Conservation (phyloP, 2,329 filamentous ascomycete genomes). For the Aspergillus uvarum region DNA sequence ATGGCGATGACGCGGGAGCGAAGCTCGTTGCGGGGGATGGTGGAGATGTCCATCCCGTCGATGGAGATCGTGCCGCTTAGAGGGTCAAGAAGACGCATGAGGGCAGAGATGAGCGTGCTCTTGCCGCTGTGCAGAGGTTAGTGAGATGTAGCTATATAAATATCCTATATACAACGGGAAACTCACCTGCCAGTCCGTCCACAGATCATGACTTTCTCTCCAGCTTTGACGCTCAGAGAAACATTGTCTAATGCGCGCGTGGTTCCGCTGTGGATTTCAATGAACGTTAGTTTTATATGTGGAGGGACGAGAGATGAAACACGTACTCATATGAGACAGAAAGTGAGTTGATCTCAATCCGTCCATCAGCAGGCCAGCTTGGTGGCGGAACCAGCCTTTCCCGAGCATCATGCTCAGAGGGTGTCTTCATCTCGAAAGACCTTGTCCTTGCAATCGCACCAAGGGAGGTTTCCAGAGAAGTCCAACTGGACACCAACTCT, state of each 20-base stretch:
- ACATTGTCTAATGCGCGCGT: neutral
- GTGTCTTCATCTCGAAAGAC: neutral
- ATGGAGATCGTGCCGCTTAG: neutral
- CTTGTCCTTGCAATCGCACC: neutral
- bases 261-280: neutral
- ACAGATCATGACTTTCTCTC: neutral
- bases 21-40: neutral
- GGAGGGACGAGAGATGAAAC: no score
- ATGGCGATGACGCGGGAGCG: neutral
- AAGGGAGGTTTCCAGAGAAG: neutral
- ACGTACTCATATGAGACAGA: constrained; percentile 1
- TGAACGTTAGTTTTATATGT: no score
- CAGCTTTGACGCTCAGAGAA: neutral
- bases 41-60: neutral
- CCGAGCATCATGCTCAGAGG: neutral
- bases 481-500: neutral
- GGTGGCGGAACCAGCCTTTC: neutral
- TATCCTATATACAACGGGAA: no score
- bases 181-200: constrained; percentile 1
- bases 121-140: neutral
- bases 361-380: neutral
- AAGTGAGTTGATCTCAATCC: neutral
- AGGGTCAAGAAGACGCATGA: neutral
- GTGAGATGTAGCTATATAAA: neutral
- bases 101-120: neutral